Base-by-base conservation (phyloP, 2,329 filamentous ascomycete species). In the Ciborinia camelliae region DNA sequence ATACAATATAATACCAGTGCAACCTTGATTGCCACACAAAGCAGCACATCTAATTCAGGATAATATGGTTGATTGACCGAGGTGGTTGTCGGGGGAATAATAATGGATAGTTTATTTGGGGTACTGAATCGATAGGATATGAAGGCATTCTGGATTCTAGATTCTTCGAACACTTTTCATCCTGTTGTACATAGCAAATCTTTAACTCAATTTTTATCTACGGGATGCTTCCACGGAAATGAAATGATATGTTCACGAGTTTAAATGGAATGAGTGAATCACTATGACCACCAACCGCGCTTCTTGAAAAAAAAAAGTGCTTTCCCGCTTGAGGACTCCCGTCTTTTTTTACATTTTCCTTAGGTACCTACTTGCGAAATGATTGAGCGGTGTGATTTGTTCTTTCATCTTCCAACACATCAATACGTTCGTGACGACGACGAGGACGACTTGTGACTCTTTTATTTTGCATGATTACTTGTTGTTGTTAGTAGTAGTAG, bases 351-450 rank as follows among this genome's bases (percentile, higher is more conserved):
- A n/a, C n/a, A n/a, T 18, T 30, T 20, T 2, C 18, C 18, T 51
- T 15, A 47, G 43, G n/a, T n/a, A n/a, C n/a, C n/a, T n/a, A n/a
- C n/a, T n/a, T n/a, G n/a, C n/a, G n/a, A 53, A 45, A 57, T 51
- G 43, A 41, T 53, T 12, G 23, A 54, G 59, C 47, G 59, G 60
- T 62, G 50, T 62, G 60, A 47, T 62, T 47, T 45, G n/a, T n/a
- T 60, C 12, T 10, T 30, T 14, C 26, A 47, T 52, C 23, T 32
- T 59, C 52, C 62, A 50, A 41, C 62, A 59, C 53, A 58, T 58
- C 37, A 48, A 65, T 35, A 35, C n/a, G n/a, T n/a, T n/a, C n/a
- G n/a, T n/a, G n/a, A n/a, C n/a, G n/a, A n/a, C n/a, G n/a, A n/a
- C n/a, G n/a, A n/a, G n/a, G 47, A 30, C 39, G 45, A 48, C 50